Conservation (phyloP, 2,329 filamentous ascomycete genomes). For the Ophidiomyces ophidiicola region DNA sequence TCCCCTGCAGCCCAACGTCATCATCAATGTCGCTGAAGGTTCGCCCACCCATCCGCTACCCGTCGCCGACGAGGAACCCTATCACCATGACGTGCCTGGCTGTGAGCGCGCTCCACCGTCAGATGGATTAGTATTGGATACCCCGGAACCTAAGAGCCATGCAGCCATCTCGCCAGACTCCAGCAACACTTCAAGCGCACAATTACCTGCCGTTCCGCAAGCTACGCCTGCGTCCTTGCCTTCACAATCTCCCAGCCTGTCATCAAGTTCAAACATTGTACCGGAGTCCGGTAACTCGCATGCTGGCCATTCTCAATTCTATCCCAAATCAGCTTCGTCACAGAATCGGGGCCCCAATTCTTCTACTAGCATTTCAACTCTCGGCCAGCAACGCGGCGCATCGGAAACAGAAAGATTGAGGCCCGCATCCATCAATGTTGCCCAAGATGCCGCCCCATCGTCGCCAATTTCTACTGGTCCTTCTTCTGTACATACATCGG, state of each 20-base stretch:
- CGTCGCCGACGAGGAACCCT: no score
- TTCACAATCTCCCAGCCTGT: neutral
- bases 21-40: neutral
- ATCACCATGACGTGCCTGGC: no score
- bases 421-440: conserved; percentile 5
- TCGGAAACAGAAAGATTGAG: neutral
- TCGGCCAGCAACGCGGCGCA: neutral
- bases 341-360: conserved; percentile 4
- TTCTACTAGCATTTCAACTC: neutral
- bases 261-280: neutral
- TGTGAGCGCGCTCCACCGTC: no score
- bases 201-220: no score
- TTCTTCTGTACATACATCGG: conserved; percentile 14
- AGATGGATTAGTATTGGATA: no score
- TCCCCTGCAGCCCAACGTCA: conserved; percentile 28
- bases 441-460: conserved; percentile 8
- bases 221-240: no score
- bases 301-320: neutral
- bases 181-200: no score
- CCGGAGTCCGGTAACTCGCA: neutral
- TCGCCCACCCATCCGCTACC: neutral
- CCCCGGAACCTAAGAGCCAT: no score
- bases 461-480: conserved; percentile 12
- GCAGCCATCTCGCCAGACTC: no score
- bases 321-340: conserved; percentile 5